These are phyloP conservation scores for Boletus rex-veris DNA, from an alignment of 768 basidiomycete genomes.

Conservation along the genomic window DNA sequence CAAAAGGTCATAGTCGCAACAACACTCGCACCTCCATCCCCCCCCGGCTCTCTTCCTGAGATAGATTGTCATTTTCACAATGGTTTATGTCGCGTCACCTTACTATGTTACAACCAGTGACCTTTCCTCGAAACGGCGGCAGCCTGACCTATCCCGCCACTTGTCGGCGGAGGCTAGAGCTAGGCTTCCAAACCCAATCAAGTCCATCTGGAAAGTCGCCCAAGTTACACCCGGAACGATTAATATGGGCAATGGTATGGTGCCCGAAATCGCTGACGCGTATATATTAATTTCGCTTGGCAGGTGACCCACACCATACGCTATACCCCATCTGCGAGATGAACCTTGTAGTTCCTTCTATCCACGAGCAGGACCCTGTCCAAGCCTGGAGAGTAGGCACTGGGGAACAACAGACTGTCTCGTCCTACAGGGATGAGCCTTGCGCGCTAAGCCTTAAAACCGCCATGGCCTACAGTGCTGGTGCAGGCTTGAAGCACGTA, in stretches of 20 bases:
- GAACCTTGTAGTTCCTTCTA: conserved; percentile 34
- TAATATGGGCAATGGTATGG: conserved; percentile 37
- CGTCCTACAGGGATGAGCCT: conserved; percentile 29
- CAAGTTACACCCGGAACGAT: conserved; percentile 34
- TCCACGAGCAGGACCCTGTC: conserved; percentile 29
- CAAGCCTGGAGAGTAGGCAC: conserved; percentile 28
- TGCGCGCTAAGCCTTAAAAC: conserved; percentile 30
- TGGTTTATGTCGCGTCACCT: conserved; percentile 27
- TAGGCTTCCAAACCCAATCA: conserved; percentile 36
- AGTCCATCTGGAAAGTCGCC: conserved; percentile 36
- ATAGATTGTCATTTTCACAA: conserved; percentile 2
- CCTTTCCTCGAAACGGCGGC: conserved; percentile 22
- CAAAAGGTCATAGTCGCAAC: neutral
- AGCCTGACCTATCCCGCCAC: conserved; percentile 32
- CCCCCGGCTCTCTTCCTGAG: neutral
- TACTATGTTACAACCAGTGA: conserved; percentile 11
- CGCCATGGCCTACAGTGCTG: conserved; percentile 40
- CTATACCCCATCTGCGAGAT: conserved; percentile 34
- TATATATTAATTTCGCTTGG: neutral
- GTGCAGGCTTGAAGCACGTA: conserved; percentile 33
- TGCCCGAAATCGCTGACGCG: neutral
- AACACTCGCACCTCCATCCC: neutral
- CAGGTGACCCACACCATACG: conserved; percentile 34
- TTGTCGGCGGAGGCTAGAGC: conserved; percentile 33
- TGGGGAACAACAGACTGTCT: conserved; percentile 26